Evolutionary conservation across 2,329 filamentous ascomycete genomes (phyloP), one percentile per base, ranked within the genome.

Genomic region (Hirsutella minnesotensis): DNA sequence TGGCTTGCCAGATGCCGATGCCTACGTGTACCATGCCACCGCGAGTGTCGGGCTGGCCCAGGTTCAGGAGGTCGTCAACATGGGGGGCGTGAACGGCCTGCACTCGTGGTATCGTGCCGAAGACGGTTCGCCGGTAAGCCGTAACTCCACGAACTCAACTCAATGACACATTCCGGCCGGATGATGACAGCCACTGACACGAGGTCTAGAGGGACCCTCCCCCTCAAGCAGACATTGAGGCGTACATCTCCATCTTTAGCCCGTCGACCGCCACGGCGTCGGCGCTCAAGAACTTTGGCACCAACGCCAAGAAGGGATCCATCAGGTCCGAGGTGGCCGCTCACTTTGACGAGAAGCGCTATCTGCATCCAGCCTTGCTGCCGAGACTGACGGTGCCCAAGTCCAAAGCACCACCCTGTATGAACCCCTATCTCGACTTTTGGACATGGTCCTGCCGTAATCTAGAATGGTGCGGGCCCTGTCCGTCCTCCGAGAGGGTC

Each of bases 401-500:
- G 49, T 59, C 58, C 47, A 73, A 72, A 49, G 65, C 66, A 37
- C 60, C 57, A 47, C 62, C 45, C 43, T 53, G 64, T 53, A 38
- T 53, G 5, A 88, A 88, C 55, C 83, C 81, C 0, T 85, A 82
- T 58, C 67, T 79, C 41, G 72, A 79, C 51, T 74, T 83, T 53
- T 84, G 81, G 72, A 64, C 67, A 21, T 84, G 81, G 74, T 72
- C 75, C 1, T 79, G 75, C 51, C 70, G 72, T 22, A 70, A 70
- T 46, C 66, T 87, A 8, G 74, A 81, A 60, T 83, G 80, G 79
- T 72, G 70, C 40, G 79, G 81, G 1, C 77, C 81, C 3, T 62
- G 72, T 54, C 59, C 65, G 13, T 61, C 62, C 30, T 74, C 79
- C 3, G 67, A 66, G 15, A 61, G 67, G 21, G 69, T 73, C 4